Percentiles rank a stretch among this genome's conserved stretches.
Evolutionary conservation across 2,329 filamentous ascomycete genomes (phyloP).

Genomic region (Cladophialophora chaetospira): DNA sequence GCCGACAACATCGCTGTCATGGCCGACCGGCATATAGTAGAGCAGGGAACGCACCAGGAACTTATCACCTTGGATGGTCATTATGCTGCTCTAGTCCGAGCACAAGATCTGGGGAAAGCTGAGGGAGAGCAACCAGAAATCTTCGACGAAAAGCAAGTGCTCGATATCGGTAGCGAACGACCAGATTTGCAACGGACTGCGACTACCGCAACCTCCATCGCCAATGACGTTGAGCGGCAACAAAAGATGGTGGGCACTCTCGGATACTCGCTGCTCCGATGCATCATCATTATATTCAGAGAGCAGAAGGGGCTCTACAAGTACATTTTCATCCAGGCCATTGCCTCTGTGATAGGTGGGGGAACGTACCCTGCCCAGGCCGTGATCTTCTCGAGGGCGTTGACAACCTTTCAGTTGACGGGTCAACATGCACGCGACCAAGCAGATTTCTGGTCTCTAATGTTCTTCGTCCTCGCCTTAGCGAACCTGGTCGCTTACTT

Average conservation of each 20-base stretch:
- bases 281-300: constrained; percentile 41
- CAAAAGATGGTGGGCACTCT: constrained; percentile 24
- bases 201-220: constrained; percentile 21
- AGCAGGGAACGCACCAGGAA: constrained; percentile 74
- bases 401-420: constrained; percentile 34
- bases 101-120: constrained; percentile 48
- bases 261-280: constrained; percentile 38
- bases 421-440: constrained; percentile 27
- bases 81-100: constrained; percentile 57
- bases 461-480: constrained; percentile 51
- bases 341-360: constrained; percentile 42
- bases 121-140: constrained; percentile 14
- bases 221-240: constrained; percentile 24
- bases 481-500: constrained; percentile 45
- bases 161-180: constrained; percentile 10
- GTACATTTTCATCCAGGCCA: constrained; percentile 37
- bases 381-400: constrained; percentile 38
- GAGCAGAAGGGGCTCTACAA: constrained; percentile 39
- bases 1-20: constrained; percentile 79
- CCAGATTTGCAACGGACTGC: constrained; percentile 16
- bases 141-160: constrained; percentile 13
- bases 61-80: constrained; percentile 64
- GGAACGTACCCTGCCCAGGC: constrained; percentile 52
- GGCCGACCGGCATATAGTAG: constrained; percentile 68
- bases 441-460: constrained; percentile 50